These are phyloP conservation scores for Flaveria ramosissima DNA, from an alignment of 129 eudicot species.

Conservation along the genomic window DNA sequence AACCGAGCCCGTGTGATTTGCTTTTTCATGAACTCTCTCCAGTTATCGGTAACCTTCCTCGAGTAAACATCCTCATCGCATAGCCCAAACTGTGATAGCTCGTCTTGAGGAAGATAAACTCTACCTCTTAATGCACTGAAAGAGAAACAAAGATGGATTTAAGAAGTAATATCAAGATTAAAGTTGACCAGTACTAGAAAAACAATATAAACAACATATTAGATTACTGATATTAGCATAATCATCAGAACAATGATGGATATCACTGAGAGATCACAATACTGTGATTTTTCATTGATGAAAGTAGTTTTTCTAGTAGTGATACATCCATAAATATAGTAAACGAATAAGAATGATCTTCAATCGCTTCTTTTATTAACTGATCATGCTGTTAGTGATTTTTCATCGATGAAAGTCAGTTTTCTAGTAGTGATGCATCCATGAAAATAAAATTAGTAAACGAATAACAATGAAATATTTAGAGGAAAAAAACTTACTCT, in stretches of 20 bases:
- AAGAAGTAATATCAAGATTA: not conserved
- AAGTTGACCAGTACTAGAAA: not conserved
- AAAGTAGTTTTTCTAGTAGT: no score
- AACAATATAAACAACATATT: no score
- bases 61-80: constrained; percentile 77
- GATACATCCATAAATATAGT: no score
- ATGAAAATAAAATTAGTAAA: no score
- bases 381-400: no score
- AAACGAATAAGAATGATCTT: not conserved
- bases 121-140: constrained; percentile 82
- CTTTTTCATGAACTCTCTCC: constrained; percentile 85
- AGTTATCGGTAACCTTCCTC: constrained; percentile 56
- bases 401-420: no score
- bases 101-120: constrained; percentile 93
- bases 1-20: constrained; percentile 80
- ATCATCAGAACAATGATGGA: no score
- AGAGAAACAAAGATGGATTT: not conserved
- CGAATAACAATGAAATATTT: not conserved
- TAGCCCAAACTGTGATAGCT: constrained; percentile 65
- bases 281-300: no score
- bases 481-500: constrained; percentile 55
- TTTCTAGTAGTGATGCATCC: no score
- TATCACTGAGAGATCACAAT: no score
- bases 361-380: no score
- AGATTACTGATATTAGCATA: no score